Evolutionary conservation across 78 protist species (phyloP), one percentile per base, ranked within the genome.

Genomic region (Tieghemostelium lacteum): DNA sequence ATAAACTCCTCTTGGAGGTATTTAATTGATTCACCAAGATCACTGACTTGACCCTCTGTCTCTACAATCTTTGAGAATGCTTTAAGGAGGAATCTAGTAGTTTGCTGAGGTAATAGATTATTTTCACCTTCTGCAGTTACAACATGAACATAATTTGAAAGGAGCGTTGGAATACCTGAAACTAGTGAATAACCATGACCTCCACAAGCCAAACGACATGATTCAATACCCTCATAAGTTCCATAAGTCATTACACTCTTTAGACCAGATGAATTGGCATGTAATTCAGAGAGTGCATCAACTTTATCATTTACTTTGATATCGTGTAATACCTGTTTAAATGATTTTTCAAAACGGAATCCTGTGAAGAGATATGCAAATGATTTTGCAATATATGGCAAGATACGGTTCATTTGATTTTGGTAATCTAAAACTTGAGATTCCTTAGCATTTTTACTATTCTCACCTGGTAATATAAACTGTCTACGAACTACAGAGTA

Each of bases 141-240:
- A 10, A 60, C 29, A 52, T 62, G 86, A 45, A 24, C 12, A 62
- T 78, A 71, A 20, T 52, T 36, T 14, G 55, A 1, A n/a, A 31
- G 57, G 2, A 93, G 77, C 19, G 17, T 6, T 7, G 86, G 87
- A 16, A 87, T 40, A 1, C 96, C 95, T n/a, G 77, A 60, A 29
- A 63, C 28, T 16, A 42, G 73, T 20, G 65, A 40, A 87, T 85
- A 96, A 3, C 98, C 98, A 55, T 94, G 96, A 24, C 98, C 98
- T n/a, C 98, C 98, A 52, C 97, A 95, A 0, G 76, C 6, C 29
- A 72, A 4, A 33, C 96, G 69, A 42, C 77, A 50, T 42, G 72
- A 78, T 63, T 95, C 95, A 45, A 96, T 73, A 40, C 93, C 95
- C 34, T 36, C 73, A 5, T 74, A 42, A 1, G 95, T 40, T 22